A percentile compares a stretch with the other conserved stretches of the same genome.
Evolutionary conservation across 2,329 filamentous ascomycete genomes (phyloP).

Genomic region (Aspergillus sp.): DNA sequence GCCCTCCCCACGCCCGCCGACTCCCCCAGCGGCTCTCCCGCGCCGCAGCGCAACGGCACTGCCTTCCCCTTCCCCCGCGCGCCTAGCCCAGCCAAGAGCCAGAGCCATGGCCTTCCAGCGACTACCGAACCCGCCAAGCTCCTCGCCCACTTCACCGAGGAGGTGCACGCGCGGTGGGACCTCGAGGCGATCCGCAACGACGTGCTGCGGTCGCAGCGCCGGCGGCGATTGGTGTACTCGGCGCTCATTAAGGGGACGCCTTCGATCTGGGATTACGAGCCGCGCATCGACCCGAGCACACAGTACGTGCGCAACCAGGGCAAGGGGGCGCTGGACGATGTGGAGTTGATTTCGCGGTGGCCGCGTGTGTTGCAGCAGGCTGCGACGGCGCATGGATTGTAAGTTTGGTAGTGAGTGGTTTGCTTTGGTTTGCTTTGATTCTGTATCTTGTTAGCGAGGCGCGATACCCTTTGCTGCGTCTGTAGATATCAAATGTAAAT

Average conservation of each 20-base stretch:
- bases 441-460: constrained; percentile 20
- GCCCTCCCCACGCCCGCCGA: constrained; percentile 31
- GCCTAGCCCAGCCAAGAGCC: constrained; percentile 34
- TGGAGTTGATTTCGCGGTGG: constrained; percentile 42
- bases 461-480: constrained; percentile 24
- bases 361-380: constrained; percentile 36
- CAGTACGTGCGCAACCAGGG: constrained; percentile 71
- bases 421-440: constrained; percentile 1
- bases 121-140: constrained; percentile 39
- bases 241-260: constrained; percentile 74
- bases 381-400: constrained; percentile 16
- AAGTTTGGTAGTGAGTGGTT: constrained; percentile 8
- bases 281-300: constrained; percentile 46
- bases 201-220: constrained; percentile 74
- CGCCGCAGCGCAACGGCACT: constrained; percentile 19
- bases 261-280: constrained; percentile 83
- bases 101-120: constrained; percentile 26
- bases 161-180: constrained; percentile 76
- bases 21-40: constrained; percentile 28
- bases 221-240: constrained; percentile 73
- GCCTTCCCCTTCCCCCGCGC: constrained; percentile 38
- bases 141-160: constrained; percentile 66
- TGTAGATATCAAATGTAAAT: too few species aligned
- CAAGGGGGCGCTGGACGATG: constrained; percentile 40
- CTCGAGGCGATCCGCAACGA: constrained; percentile 72